Evolutionary conservation across 768 basidiomycete species (phyloP).

Genomic region (Gyrodon lividus): DNA sequence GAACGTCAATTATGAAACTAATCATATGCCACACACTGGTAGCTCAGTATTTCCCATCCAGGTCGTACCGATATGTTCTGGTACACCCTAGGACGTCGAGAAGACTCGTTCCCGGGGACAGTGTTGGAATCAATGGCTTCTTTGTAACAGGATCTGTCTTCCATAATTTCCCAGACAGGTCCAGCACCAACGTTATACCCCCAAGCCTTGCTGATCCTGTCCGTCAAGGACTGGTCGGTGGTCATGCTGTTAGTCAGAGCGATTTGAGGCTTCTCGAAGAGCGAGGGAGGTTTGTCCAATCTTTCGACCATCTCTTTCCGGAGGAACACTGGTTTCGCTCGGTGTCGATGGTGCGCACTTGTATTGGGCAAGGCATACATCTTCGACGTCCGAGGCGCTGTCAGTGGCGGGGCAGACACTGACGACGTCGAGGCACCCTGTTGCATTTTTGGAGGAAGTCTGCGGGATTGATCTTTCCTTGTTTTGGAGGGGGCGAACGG

Average conservation of each 20-base stretch:
- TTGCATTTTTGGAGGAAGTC: slow-evolving; percentile 18
- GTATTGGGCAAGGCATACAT: slow-evolving; percentile 62
- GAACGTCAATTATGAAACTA: slow-evolving; percentile 5
- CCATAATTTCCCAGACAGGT: slow-evolving; percentile 75
- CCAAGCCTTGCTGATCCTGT: slow-evolving; percentile 66
- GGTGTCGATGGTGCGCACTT: slow-evolving; percentile 70
- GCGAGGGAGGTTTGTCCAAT: slow-evolving; percentile 46
- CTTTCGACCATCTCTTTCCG: slow-evolving; percentile 55
- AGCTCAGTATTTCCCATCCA: slow-evolving; percentile 46
- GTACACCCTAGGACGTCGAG: slow-evolving; percentile 61
- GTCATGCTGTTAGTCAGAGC: slow-evolving; percentile 59
- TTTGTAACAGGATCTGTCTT: slow-evolving; percentile 79
- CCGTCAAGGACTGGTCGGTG: slow-evolving; percentile 43
- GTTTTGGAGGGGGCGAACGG: slow-evolving; percentile 7
- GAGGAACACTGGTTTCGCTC: slow-evolving; percentile 60
- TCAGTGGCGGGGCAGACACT: slow-evolving; percentile 4
- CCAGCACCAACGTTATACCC: slow-evolving; percentile 73
- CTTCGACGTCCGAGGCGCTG: slow-evolving; percentile 29
- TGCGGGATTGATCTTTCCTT: slow-evolving; percentile 15
- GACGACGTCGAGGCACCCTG: slow-evolving; percentile 6
- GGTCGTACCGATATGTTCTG: slow-evolving; percentile 39
- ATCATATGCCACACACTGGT: slow-evolving; percentile 44
- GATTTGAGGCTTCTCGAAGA: slow-evolving; percentile 46
- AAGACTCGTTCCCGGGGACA: slow-evolving; percentile 42
- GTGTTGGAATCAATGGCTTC: slow-evolving; percentile 43